phyloP scores from a whole-genome alignment of 1,284 basidiomycete species.

The Rhodotorula glutinis region DNA sequence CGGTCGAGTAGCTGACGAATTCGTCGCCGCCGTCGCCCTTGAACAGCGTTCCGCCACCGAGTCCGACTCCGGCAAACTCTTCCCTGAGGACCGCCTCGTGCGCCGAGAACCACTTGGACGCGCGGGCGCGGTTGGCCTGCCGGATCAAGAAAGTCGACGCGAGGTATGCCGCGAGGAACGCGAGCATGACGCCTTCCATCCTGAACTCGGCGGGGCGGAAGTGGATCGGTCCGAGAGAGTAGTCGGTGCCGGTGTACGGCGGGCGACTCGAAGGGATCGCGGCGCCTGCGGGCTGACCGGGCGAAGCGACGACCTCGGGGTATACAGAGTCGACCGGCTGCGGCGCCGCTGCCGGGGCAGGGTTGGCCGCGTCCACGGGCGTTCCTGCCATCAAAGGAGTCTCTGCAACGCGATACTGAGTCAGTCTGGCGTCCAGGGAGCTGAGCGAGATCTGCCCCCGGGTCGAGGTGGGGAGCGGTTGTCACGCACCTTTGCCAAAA shows the following conservation, averaged over 20 bases:
- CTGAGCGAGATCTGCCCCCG: neutral
- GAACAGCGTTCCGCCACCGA: constrained; percentile 21
- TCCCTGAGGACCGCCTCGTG: neutral
- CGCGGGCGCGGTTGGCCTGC: constrained; percentile 7
- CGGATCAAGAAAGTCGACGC: constrained; percentile 7
- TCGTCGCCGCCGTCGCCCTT: constrained; percentile 28
- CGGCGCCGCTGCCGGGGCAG: neutral
- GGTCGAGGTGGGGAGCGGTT: neutral
- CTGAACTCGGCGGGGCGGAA: constrained; percentile 16
- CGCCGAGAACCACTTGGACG: constrained; percentile 11
- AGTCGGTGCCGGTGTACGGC: constrained; percentile 13
- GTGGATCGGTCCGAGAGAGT: constrained; percentile 13
- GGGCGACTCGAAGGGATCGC: neutral
- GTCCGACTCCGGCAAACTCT: constrained; percentile 34
- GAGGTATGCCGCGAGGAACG: constrained; percentile 16
- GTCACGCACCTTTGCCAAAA: neutral
- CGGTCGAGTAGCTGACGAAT: constrained; percentile 20
- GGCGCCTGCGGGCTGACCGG: neutral
- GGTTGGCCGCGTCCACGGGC: constrained; percentile 13
- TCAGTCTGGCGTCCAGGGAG: neutral
- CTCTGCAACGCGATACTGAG: neutral
- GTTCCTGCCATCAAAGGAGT: neutral
- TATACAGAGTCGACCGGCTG: constrained; percentile 1
- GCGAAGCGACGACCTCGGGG: constrained; percentile 1
- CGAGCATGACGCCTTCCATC: constrained; percentile 13